Conservation (phyloP, 768 basidiomycete genomes). For the Auriscalpium vulgare region DNA sequence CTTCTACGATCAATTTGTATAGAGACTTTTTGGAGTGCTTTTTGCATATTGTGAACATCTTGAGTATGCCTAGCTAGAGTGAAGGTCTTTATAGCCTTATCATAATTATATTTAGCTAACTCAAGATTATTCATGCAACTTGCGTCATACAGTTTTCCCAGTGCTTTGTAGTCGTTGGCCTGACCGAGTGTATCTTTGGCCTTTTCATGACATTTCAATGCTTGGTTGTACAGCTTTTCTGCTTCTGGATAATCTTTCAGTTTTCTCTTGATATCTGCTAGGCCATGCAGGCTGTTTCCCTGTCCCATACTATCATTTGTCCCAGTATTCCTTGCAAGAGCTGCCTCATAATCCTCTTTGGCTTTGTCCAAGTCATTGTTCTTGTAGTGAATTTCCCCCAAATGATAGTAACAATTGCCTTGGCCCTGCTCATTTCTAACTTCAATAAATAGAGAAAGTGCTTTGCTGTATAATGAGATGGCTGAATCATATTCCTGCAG, state of each 20-base stretch:
- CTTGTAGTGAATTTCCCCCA: background rate
- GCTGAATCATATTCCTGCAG: background rate
- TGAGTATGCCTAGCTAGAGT: too few species aligned
- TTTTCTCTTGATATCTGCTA: constrained; percentile 7
- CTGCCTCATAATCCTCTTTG: background rate
- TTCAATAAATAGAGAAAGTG: background rate
- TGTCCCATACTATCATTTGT: constrained; percentile 10
- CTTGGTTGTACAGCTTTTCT: constrained; percentile 1
- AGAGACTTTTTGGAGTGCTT: too few species aligned
- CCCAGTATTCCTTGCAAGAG: background rate
- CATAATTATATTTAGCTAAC: background rate
- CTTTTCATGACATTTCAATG: background rate
- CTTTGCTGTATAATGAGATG: background rate
- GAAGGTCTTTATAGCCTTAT: too few species aligned
- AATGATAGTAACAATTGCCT: background rate
- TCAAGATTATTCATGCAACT: background rate
- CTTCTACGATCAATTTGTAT: too few species aligned
- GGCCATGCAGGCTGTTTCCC: constrained; percentile 5
- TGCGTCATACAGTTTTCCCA: constrained; percentile 9
- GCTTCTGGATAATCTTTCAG: background rate
- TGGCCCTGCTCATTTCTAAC: background rate
- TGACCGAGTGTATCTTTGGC: constrained; percentile 8
- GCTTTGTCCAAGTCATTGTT: background rate
- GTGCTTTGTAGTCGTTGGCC: constrained; percentile 4
- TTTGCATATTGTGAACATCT: too few species aligned